A percentile compares a stretch with the other conserved stretches of the same genome.
These are phyloP conservation scores for Ophiostoma tasmaniense DNA, from an alignment of 2,329 filamentous ascomycete species.

Conservation along the genomic window DNA sequence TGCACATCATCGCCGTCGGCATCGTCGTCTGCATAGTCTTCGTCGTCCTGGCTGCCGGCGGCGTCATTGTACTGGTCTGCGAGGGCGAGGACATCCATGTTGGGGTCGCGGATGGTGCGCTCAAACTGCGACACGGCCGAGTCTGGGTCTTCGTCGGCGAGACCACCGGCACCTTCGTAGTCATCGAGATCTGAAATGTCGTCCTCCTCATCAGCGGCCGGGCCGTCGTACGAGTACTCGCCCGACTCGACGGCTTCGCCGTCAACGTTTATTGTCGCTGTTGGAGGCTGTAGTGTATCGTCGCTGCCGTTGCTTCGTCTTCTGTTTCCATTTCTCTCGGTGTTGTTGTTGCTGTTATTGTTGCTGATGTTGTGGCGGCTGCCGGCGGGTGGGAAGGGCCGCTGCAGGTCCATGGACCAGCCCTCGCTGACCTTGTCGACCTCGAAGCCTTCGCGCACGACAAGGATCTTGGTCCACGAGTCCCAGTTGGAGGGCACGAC, in stretches of 20 bases:
- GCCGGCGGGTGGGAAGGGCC: constrained; percentile 30
- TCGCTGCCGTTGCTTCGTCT: constrained; percentile 5
- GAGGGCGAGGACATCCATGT: constrained; percentile 51
- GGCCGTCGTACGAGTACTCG: constrained; percentile 8
- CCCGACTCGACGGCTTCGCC: constrained; percentile 2
- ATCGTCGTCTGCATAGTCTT: background rate
- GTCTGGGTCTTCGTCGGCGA: constrained; percentile 31
- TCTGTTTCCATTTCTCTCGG: background rate
- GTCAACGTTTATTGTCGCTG: background rate
- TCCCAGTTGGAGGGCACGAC: constrained; percentile 96
- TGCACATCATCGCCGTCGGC: background rate
- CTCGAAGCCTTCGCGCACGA: constrained; percentile 84
- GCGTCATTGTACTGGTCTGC: constrained; percentile 37
- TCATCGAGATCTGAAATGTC: background rate
- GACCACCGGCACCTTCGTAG: constrained; percentile 22
- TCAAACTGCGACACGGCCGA: constrained; percentile 68
- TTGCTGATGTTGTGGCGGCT: constrained; percentile 22
- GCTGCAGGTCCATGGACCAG: constrained; percentile 78
- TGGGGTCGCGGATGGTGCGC: constrained; percentile 65
- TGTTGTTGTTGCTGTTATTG: background rate
- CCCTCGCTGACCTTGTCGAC: constrained; percentile 76
- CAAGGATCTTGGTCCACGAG: constrained; percentile 93
- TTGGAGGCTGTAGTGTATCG: constrained; percentile 6
- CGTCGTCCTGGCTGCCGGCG: background rate
- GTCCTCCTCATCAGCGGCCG: background rate